phyloP scores from a whole-genome alignment of 1,284 basidiomycete species.

The Cutaneotrichosporon mucoides region DNA sequence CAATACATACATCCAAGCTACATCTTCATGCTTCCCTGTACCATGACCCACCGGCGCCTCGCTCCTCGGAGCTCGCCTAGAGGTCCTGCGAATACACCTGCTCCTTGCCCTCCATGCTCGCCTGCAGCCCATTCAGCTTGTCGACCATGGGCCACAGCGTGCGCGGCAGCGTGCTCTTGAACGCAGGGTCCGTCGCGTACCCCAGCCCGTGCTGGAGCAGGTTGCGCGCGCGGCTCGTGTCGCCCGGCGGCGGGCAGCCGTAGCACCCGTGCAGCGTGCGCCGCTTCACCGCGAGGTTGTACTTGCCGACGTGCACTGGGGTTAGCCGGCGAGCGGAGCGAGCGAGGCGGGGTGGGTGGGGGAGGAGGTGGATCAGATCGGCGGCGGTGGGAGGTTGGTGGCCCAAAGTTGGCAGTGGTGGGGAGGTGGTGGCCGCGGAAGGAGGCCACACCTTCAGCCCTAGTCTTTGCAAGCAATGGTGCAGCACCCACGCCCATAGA shows the following conservation, averaged over 20 bases:
- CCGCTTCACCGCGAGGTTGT: slow-evolving; percentile 56
- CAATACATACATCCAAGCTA: too few species aligned
- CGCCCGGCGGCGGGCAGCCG: slow-evolving; percentile 60
- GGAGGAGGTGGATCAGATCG: too few species aligned
- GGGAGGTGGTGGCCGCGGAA: too few species aligned
- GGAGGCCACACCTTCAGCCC: too few species aligned
- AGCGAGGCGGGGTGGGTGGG: too few species aligned
- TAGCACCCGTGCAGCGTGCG: slow-evolving; percentile 72
- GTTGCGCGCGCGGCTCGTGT: slow-evolving; percentile 64
- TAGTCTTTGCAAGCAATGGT: too few species aligned
- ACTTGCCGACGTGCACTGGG: slow-evolving; percentile 43
- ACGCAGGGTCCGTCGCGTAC: slow-evolving; percentile 53
- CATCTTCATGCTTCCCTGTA: too few species aligned
- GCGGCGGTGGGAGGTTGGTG: too few species aligned
- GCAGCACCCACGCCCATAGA: too few species aligned
- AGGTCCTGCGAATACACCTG: slow-evolving; percentile 56
- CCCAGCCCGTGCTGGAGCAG: slow-evolving; percentile 71
- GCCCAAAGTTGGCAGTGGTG: too few species aligned
- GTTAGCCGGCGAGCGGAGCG: background rate
- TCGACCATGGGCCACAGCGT: slow-evolving; percentile 59
- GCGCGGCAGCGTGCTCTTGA: slow-evolving; percentile 55
- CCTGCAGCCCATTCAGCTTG: slow-evolving; percentile 59
- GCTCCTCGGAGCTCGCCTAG: too few species aligned
- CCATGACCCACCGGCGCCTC: too few species aligned
- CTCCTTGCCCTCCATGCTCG: slow-evolving; percentile 49